Base-by-base conservation (phyloP, 129 eudicot genomes). In the Gnaphalium uliginosum region DNA sequence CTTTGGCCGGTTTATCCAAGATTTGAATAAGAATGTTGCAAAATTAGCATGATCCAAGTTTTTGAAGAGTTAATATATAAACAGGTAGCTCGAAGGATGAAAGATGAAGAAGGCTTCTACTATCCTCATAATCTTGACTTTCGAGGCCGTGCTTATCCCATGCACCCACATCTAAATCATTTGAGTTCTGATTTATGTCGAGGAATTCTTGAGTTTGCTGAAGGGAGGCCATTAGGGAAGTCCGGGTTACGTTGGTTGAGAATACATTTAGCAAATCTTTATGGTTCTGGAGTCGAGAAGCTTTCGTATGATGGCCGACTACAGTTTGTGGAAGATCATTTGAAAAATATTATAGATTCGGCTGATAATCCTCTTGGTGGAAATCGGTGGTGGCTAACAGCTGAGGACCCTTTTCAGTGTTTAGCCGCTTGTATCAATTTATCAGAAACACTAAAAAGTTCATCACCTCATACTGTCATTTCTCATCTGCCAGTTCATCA, bases 321-420 rank as follows among this genome's bases (percentile, higher is more conserved):
- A 61, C 81, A 90, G 24, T 94, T 91, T 87, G 97, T 89, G 62
- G 99, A 94, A 41, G 81, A 86, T 69, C 89, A 94, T 81, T 39
- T 94, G 41, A 83, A 77, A 17, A 90, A 94, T 25, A 85, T 94
- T 66, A 77, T 91, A 9, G 96, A 94, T 79, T 94, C 99, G 1
- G 97, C 99, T 19, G 90, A 87, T 64, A 78, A 87, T 68, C 88
- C 99, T 46, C 87, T 94, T 26, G 80, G 83, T 62, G 99, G 99
- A 50, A 83, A 86, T 33, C 82, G 90, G n/a, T 94, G 99, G 99
- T 94, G 99, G 99, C 80, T 94, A 53, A 83, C 78, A 32, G 99
- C 99, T 4, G 99, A 94, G 78, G 99, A 94, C 81, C 99, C 99
- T 46, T 94, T 90, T 79, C 97, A 94, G 78, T 94, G 94, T 73